A percentile compares a stretch with the other conserved stretches of the same genome.
Evolutionary conservation across 345 rosid genomes (phyloP).

Genomic region (Eucalyptus regnans): DNA sequence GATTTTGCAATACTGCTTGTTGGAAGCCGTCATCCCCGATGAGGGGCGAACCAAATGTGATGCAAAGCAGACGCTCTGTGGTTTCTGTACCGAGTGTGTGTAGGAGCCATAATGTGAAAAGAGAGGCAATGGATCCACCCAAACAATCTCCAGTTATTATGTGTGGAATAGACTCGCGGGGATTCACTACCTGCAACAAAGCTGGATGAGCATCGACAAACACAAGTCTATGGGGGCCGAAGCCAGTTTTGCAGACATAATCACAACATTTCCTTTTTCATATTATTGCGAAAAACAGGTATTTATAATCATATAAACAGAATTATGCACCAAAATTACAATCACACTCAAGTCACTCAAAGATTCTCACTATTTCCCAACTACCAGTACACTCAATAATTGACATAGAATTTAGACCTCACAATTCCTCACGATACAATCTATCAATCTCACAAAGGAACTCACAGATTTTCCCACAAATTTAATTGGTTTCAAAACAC

Average conservation of each 20-base stretch:
- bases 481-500: not conserved
- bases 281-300: not conserved
- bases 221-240: not conserved
- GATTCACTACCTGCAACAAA: not conserved
- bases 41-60: constrained; percentile 61
- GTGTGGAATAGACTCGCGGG: not conserved
- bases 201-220: not conserved
- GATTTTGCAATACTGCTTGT: constrained; percentile 8
- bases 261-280: not conserved
- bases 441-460: not conserved
- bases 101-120: constrained; percentile 53
- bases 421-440: not conserved
- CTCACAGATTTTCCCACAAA: not conserved
- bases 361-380: not conserved
- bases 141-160: constrained; percentile 41
- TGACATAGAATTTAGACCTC: not conserved
- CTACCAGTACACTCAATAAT: not conserved
- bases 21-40: constrained; percentile 27
- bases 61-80: constrained; percentile 30
- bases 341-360: not conserved
- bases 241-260: not conserved
- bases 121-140: constrained; percentile 64
- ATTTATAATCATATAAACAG: not conserved
- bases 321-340: not conserved
- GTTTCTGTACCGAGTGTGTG: constrained; percentile 3